phyloP scores from a whole-genome alignment of 2,329 filamentous ascomycete species.

The Claviceps pusilla region DNA sequence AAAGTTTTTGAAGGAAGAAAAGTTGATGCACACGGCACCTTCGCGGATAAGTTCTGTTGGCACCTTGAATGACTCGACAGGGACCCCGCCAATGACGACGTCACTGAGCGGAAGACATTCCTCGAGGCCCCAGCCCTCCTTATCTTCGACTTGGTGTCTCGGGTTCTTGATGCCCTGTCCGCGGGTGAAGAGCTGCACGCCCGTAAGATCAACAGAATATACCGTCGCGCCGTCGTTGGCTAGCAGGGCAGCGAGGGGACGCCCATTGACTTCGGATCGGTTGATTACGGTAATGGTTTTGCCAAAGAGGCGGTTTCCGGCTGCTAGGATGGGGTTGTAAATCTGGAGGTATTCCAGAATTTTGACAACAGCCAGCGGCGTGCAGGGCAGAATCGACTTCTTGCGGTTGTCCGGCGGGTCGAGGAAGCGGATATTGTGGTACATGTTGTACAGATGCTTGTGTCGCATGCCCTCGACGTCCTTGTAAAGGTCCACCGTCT shows the following conservation, averaged over 20 bases:
- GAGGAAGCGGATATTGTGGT: constrained; percentile 91
- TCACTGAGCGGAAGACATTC: constrained; percentile 78
- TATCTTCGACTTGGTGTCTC: constrained; percentile 74
- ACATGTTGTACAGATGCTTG: constrained; percentile 97
- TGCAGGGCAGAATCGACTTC: constrained; percentile 91
- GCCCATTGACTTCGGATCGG: constrained; percentile 85
- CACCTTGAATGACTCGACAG: constrained; percentile 77
- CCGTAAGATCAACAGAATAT: constrained; percentile 85
- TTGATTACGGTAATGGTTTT: constrained; percentile 95
- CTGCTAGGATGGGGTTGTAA: constrained; percentile 87
- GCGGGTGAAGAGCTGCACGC: constrained; percentile 82
- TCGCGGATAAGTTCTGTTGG: constrained; percentile 69
- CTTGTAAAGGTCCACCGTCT: constrained; percentile 77
- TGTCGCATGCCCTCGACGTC: constrained; percentile 93
- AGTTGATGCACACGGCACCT: constrained; percentile 96
- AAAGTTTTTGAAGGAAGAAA: constrained; percentile 92
- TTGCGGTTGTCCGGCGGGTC: constrained; percentile 61
- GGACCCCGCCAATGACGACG: constrained; percentile 88
- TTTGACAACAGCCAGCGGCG: constrained; percentile 89
- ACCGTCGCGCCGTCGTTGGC: constrained; percentile 94
- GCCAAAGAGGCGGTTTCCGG: constrained; percentile 84
- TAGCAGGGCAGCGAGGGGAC: constrained; percentile 78
- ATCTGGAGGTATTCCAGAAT: constrained; percentile 90
- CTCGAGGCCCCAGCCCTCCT: constrained; percentile 63
- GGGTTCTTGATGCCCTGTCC: constrained; percentile 74